These are phyloP conservation scores for Mucor ambiguus DNA, from an alignment of 371 early-diverging fungal genomes.

Conservation along the genomic window DNA sequence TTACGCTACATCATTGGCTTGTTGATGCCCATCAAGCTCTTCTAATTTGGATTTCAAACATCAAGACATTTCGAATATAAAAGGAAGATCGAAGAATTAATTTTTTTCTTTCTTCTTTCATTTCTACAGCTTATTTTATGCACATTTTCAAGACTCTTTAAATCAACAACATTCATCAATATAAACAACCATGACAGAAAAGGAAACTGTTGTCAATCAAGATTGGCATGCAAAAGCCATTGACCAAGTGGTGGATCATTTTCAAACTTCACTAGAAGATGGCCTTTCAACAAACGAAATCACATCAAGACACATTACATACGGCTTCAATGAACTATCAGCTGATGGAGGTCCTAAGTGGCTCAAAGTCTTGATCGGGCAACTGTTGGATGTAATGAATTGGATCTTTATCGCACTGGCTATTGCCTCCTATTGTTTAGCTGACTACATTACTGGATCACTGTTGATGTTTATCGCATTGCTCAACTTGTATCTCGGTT, in stretches of 20 bases:
- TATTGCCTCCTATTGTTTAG: constrained; percentile 54
- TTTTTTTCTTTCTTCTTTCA: background rate
- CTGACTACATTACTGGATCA: constrained; percentile 68
- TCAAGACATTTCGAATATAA: background rate
- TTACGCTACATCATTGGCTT: background rate
- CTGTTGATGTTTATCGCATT: constrained; percentile 74
- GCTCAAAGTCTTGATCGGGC: constrained; percentile 75
- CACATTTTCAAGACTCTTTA: background rate
- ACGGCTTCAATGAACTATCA: constrained; percentile 78
- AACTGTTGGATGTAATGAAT: constrained; percentile 85
- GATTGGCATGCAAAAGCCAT: constrained; percentile 31
- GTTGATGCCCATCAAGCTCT: background rate
- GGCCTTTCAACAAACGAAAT: constrained; percentile 69
- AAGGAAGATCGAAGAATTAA: background rate
- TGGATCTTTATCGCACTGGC: constrained; percentile 77
- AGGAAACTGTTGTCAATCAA: background rate
- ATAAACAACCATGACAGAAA: constrained; percentile 1
- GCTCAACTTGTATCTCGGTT: constrained; percentile 81
- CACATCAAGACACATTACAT: constrained; percentile 48
- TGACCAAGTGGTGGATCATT: constrained; percentile 57
- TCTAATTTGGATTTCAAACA: background rate
- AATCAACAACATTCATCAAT: background rate
- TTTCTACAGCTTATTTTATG: background rate
- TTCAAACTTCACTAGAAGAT: constrained; percentile 54
- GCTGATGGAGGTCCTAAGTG: constrained; percentile 62